Evolutionary conservation across 192 early-diverging fungal genomes (phyloP), one percentile per base, ranked within the genome.

Genomic region (Allomyces macrogynus): DNA sequence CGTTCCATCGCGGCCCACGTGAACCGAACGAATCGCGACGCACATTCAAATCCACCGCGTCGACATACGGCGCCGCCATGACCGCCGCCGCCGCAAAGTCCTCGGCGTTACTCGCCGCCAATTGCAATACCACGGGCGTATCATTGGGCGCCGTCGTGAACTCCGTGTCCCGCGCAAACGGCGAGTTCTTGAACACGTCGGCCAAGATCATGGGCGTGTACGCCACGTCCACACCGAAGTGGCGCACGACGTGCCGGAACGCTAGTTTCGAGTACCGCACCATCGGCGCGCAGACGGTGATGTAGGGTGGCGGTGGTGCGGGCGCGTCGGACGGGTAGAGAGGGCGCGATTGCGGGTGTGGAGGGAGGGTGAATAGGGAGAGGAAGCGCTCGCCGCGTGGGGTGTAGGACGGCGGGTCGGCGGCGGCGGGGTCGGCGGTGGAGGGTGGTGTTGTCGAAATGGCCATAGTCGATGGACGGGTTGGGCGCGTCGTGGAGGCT

Each of bases 191-290:
- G 73, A 94, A 97, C 3, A 92, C 92, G 69, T 89, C 87, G 5
- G 92, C 87, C 9, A 97, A 75, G 61, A 95, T 95, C 95, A 97
- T 97, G 23, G 95, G 95, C 1, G 95, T 93, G 67, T 92, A 97
- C 1, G 83, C 81, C 24, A 97, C 76, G 72, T 95, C 89, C 14
- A 86, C 83, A 62, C 86, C 80, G 75, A 75, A 88, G 82, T 85
- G 75, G 61, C 89, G 76, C 49, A 93, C 81, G 8, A 93, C 73
- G 64, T 93, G 85, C 63, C 94, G 78, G 72, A 97, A 97, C 0
- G 94, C 86, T 5, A 92, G 73, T 67, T 95, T 97, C 66, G 90
- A 93, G 72, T 97, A 97, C 32, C 94, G 79, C 11, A 97, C 94
- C 94, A 97, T 97, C 1, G 94, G 94, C 4, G 91, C 94, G 64